These are phyloP conservation scores for Talaromyces sp. DNA, from an alignment of 2,329 filamentous ascomycete genomes.

Conservation along the genomic window DNA sequence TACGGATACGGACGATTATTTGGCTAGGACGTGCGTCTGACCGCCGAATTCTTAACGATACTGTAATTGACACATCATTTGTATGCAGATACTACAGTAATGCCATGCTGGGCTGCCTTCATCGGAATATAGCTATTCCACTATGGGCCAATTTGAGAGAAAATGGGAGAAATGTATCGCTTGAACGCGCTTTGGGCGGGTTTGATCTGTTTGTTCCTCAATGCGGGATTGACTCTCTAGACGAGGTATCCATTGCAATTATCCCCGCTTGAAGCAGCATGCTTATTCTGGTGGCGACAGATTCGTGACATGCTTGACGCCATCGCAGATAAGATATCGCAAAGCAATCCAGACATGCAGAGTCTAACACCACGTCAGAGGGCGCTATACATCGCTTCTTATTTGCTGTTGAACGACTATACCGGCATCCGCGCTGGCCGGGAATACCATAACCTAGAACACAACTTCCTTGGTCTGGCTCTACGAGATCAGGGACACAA, in stretches of 20 bases:
- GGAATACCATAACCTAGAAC: slow-evolving; percentile 74
- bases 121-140: slow-evolving; percentile 72
- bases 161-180: slow-evolving; percentile 48
- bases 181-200: slow-evolving; percentile 73
- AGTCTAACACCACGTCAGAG: slow-evolving; percentile 61
- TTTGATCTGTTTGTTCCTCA: slow-evolving; percentile 88
- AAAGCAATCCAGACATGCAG: slow-evolving; percentile 52
- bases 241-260: slow-evolving; percentile 62
- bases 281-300: slow-evolving; percentile 38
- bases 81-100: slow-evolving; percentile 66
- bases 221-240: slow-evolving; percentile 67
- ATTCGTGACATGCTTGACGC: slow-evolving; percentile 62
- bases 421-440: slow-evolving; percentile 64
- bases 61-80: background rate
- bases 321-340: slow-evolving; percentile 56
- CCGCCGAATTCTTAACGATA: background rate
- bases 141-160: slow-evolving; percentile 64
- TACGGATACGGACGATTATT: slow-evolving; percentile 63
- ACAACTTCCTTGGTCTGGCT: slow-evolving; percentile 82
- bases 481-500: slow-evolving; percentile 69
- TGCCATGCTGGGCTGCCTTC: slow-evolving; percentile 71
- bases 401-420: slow-evolving; percentile 65
- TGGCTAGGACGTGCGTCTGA: slow-evolving; percentile 60
- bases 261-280: background rate
- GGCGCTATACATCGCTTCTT: slow-evolving; percentile 64